Evolutionary conservation across 2,329 filamentous ascomycete genomes (phyloP), one percentile per base, ranked within the genome.

Genomic region (Stemphylium beticola): DNA sequence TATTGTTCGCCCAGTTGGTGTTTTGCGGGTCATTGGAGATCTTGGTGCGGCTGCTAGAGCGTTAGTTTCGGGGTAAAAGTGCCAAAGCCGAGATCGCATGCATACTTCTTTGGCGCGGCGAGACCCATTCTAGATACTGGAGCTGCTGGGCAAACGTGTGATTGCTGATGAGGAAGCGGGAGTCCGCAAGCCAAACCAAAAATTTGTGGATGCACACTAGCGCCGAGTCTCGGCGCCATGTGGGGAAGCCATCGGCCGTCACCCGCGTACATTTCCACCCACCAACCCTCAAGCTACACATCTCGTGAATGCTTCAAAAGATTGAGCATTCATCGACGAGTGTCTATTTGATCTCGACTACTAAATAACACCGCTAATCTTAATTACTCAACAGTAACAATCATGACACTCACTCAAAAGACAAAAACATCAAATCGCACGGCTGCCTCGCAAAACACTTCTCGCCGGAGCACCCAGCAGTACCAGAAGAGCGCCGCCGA

Each of bases 21-120:
- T 98, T 99, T 79, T 98, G 97, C 7, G 95, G 95, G 77, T 99
- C 95, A 73, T 89, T 84, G 63, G 89, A 89, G 71, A 98, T 87
- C 78, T 93, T 96, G 42, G 82, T 82, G 66, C 79, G 81, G 67
- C 83, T 86, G 65, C 62, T 56, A 24, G 49, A 20, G 31, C 17
- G 53, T 68, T 62, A 68, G 58, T 42, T 44, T 42, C 11, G 22
- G 37, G 14, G 24, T 26, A n/a, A 17, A 20, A 14, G n/a, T 18
- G 37, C 20, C 53, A 17, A 32, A 36, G 24, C 44, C 24, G 9
- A 44, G 20, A 22, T 46, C 34, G 34, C 4, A 22, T 36, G 22
- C 77, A 73, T 80, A 90, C 87, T 87, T 89, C 72, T 86, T 86
- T 53, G 85, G 83, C 41, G 78, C 88, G 60, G 87, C 83, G 72